Conservation (phyloP, 768 basidiomycete species). For the Rhodotorula sphaerocarpa region DNA sequence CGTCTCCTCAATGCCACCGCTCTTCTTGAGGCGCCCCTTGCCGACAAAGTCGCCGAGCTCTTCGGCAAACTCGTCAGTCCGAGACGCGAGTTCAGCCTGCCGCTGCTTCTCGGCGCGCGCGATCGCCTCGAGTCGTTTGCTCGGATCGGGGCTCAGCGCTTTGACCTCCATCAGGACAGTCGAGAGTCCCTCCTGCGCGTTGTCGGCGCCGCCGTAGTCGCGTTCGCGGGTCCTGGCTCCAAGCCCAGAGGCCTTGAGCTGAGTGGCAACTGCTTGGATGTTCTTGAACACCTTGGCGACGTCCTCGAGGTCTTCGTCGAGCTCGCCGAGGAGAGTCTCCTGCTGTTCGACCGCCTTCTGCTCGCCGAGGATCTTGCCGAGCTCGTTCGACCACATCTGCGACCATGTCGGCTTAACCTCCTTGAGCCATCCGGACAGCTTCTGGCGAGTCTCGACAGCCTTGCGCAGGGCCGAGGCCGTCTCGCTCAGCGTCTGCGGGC, state of each 20-base stretch:
- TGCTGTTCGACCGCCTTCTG: slow-evolving; percentile 89
- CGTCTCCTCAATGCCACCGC: slow-evolving; percentile 48
- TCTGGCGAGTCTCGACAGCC: slow-evolving; percentile 56
- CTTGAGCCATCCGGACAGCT: slow-evolving; percentile 74
- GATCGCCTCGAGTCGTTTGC: slow-evolving; percentile 80
- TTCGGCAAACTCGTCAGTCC: slow-evolving; percentile 71
- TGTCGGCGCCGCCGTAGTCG: slow-evolving; percentile 47
- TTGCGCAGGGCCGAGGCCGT: slow-evolving; percentile 67
- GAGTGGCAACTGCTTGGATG: slow-evolving; percentile 65
- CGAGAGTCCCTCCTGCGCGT: slow-evolving; percentile 56
- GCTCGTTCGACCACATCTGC: slow-evolving; percentile 94
- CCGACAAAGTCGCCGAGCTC: slow-evolving; percentile 81
- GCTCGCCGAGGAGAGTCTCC: slow-evolving; percentile 77
- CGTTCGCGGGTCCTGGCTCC: slow-evolving; percentile 50
- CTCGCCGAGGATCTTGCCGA: slow-evolving; percentile 94
- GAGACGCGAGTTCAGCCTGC: slow-evolving; percentile 60
- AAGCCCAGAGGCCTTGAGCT: slow-evolving; percentile 47
- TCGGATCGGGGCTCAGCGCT: slow-evolving; percentile 70
- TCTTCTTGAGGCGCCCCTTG: slow-evolving; percentile 84
- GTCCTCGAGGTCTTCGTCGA: slow-evolving; percentile 89
- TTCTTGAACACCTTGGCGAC: slow-evolving; percentile 80
- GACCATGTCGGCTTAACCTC: slow-evolving; percentile 95
- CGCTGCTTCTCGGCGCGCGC: slow-evolving; percentile 71
- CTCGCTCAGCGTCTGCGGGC: slow-evolving; percentile 50
- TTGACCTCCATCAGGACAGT: slow-evolving; percentile 87